Base-by-base conservation (phyloP, 768 basidiomycete species). In the Amanita exitialis region DNA sequence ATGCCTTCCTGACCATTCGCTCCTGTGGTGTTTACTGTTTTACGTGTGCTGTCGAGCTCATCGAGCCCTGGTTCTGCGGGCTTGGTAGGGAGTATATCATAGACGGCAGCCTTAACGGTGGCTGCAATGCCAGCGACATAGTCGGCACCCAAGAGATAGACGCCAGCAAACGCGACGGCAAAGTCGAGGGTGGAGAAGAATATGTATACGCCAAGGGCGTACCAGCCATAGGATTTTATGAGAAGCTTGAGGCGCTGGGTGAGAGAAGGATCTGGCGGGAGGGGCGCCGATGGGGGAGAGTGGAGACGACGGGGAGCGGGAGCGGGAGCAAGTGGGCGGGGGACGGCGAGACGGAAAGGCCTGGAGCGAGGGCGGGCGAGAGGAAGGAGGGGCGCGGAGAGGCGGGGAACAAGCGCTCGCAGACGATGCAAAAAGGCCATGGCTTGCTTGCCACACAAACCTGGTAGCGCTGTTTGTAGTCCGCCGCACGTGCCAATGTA, bases 221-320 rank as follows among this genome's bases (percentile, higher is more conserved):
- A 95, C 89, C 90, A 92, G 27, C 95, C 95, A 63, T 98, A 96
- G 3, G 86, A 79, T 62, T 87, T 93, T 53, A 93, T 83, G 52
- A 97, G 84, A 57, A 80, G 76, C 61, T 83, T 90, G 20, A 93
- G 71, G 16, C 82, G 78, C 63, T 86, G 78, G 1, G 85, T 79
- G 51, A 90, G 70, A 0, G 82, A 67, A 2, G 76, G 69, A 55
- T 78, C 63, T 21, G 78, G 70, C 6, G 77, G 77, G 1, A 74
- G 47, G 57, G 46, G 41, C 48, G 53, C 49, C 53, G 36, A 34
- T 53, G 52, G 36, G 44, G 36, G 32, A 55, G 51, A 20, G 25
- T 39, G 44, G 35, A 44, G 20, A 5, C 56, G 54, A 12, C 27
- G 16, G 34, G 56, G 43, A 27, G 60, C 49, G 35, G 42, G 27